A percentile compares a stretch with the other conserved stretches of the same genome.
Evolutionary conservation across 257 asterid species (phyloP).

Genomic region (Ajuga chamaepitys): DNA sequence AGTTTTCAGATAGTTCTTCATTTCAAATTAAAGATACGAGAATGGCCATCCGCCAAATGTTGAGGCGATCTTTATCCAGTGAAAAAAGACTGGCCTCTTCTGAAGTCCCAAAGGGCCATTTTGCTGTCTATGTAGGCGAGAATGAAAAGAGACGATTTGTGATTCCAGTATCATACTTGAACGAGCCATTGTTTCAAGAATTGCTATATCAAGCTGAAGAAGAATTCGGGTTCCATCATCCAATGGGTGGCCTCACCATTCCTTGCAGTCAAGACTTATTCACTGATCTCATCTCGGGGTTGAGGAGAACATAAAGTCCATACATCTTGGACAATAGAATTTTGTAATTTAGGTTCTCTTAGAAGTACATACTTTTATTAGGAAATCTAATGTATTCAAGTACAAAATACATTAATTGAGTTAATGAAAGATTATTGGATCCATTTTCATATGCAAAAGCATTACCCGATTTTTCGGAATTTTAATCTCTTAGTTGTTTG

Average conservation of each 20-base stretch:
- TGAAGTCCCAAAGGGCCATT: conserved; percentile 18
- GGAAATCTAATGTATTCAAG: too few species aligned
- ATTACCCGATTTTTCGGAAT: too few species aligned
- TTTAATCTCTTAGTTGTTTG: too few species aligned
- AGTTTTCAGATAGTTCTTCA: not conserved
- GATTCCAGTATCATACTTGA: too few species aligned
- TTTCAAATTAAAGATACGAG: not conserved
- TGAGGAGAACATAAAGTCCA: conserved; percentile 2
- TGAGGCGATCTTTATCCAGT: too few species aligned
- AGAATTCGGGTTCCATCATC: conserved; percentile 31
- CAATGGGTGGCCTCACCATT: conserved; percentile 35
- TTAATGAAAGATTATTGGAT: too few species aligned
- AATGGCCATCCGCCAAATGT: too few species aligned
- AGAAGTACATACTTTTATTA: too few species aligned
- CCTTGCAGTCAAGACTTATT: conserved; percentile 27
- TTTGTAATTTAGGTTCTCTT: not conserved
- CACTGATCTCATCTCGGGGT: not conserved
- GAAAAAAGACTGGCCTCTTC: conserved; percentile 16
- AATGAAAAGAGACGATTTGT: not conserved
- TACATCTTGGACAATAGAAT: not conserved
- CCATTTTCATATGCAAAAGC: too few species aligned
- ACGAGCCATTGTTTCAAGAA: too few species aligned
- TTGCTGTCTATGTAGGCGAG: conserved; percentile 5
- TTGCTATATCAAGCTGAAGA: conserved; percentile 21
- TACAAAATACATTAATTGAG: too few species aligned